Percentiles rank a stretch among this genome's conserved stretches.
Conservation (phyloP, 805 yeast species). For the Candida methanosorbosa region DNA sequence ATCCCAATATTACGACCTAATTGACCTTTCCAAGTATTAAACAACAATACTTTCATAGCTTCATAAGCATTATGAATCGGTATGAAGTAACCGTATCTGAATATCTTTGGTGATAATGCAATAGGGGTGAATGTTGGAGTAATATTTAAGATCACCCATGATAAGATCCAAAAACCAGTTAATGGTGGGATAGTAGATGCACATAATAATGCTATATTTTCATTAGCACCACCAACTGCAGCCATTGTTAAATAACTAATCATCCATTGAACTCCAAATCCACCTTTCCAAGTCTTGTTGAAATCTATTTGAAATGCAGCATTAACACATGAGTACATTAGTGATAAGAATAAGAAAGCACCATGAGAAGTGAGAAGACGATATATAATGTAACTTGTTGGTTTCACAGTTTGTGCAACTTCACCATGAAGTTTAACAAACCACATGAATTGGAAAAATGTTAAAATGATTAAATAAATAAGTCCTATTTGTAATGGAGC, state of each 20-base stretch:
- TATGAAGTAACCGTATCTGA: constrained; percentile 55
- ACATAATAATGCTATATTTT: constrained; percentile 46
- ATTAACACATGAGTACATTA: constrained; percentile 51
- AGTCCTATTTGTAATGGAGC: constrained; percentile 75
- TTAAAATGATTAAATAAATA: constrained; percentile 59
- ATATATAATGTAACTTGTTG: constrained; percentile 39
- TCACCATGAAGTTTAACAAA: constrained; percentile 44
- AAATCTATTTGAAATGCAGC: constrained; percentile 63
- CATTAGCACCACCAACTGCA: constrained; percentile 72
- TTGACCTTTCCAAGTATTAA: constrained; percentile 45
- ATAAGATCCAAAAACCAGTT: constrained; percentile 63
- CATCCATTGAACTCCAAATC: constrained; percentile 73
- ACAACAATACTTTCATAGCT: constrained; percentile 48
- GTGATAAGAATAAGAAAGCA: constrained; percentile 47
- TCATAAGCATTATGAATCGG: constrained; percentile 65
- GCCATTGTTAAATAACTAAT: constrained; percentile 57
- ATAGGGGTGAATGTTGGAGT: constrained; percentile 63
- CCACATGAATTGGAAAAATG: constrained; percentile 65
- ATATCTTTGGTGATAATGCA: constrained; percentile 48
- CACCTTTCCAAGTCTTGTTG: constrained; percentile 46
- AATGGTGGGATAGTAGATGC: constrained; percentile 51
- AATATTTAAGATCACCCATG: constrained; percentile 62
- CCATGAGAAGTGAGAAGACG: constrained; percentile 41
- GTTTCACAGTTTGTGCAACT: constrained; percentile 35
- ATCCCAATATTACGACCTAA: constrained; percentile 57